Evolutionary conservation across 2,329 filamentous ascomycete species (phyloP).

Genomic region (Teratosphaeria viscida): DNA sequence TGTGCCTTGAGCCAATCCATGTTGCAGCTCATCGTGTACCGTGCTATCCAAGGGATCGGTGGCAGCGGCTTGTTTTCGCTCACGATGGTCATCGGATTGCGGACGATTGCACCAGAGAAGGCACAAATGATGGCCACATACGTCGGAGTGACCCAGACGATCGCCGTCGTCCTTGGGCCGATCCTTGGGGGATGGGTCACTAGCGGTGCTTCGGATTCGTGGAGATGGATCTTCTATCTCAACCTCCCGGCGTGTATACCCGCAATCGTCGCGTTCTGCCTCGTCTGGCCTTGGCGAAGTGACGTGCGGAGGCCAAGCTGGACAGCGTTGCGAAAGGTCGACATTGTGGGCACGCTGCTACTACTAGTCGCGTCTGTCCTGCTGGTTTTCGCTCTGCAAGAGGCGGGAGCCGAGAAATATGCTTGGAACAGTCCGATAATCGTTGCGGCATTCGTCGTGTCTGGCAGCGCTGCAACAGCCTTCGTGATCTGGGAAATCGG

Average conservation of each 20-base stretch:
- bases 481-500: conserved; percentile 5
- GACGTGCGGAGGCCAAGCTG: conserved; percentile 8
- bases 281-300: conserved; percentile 38
- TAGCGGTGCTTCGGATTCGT: conserved; percentile 1
- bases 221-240: conserved; percentile 43
- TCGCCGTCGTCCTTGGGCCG: conserved; percentile 9
- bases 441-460: conserved; percentile 32
- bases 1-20: conserved; percentile 41
- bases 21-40: conserved; percentile 28
- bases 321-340: conserved; percentile 40
- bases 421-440: conserved; percentile 37
- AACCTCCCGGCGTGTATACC: conserved; percentile 44
- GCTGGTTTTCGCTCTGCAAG: conserved; percentile 50
- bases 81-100: conserved; percentile 45
- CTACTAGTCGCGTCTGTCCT: conserved; percentile 45
- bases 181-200: conserved; percentile 9
- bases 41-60: conserved; percentile 24
- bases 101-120: conserved; percentile 29
- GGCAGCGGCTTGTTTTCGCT: conserved; percentile 30
- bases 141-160: conserved; percentile 33
- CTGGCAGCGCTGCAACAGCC: conserved; percentile 19
- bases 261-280: conserved; percentile 38
- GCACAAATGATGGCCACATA: conserved; percentile 37
- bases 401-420: conserved; percentile 30
- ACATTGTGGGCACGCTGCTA: conserved; percentile 45